Evolutionary conservation across 352 stramenopile genomes (phyloP), one percentile per base, ranked within the genome.

Genomic region (Phytophthora pseudosyringae): DNA sequence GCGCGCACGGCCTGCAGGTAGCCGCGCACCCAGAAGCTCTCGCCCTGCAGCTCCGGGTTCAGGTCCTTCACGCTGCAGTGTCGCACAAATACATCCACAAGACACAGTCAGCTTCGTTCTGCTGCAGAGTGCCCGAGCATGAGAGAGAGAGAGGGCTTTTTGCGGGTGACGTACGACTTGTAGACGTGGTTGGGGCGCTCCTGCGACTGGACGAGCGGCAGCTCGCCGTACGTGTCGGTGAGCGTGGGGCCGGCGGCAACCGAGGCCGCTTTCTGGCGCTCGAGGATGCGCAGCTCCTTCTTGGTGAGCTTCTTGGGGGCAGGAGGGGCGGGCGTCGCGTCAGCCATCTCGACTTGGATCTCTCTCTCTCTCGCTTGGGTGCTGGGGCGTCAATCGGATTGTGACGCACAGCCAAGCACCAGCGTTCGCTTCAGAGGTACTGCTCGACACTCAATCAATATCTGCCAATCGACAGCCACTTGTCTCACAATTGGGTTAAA

Each of bases 1-100:
- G 86, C 88, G 49, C 95, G 93, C 59, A 98, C 96, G 33, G 89
- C 98, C 72, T 99, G 96, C 50, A 99, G 61, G 72, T 98, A 82
- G 39, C 90, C 97, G 29, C 98, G 89, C 36, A 99, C 73, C 93
- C 97, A 99, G 35, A 99, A 91, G 51, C 83, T 83, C 67, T 98
- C 71, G 58, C 89, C 89, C 51, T 88, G 80, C 47, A 91, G 57
- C 57, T 94, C 84, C 38, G 92, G 86, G 46, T 89, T 88, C 58
- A 97, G 78, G 43, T 90, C 69, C n/a, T 56, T 69, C 6, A 78
- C 51, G 6, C 69, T 76, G 33, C 25, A 59, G 8, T 50, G 39
- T 15, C 5, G 46, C n/a, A n/a, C n/a, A 2, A 21, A 21, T 2
- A 21, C 21, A 21, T 21, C 21, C 21, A 21, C 9, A 55, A 45